Conservation (phyloP, 2,329 filamentous ascomycete genomes). For the Corinectria fuckeliana region DNA sequence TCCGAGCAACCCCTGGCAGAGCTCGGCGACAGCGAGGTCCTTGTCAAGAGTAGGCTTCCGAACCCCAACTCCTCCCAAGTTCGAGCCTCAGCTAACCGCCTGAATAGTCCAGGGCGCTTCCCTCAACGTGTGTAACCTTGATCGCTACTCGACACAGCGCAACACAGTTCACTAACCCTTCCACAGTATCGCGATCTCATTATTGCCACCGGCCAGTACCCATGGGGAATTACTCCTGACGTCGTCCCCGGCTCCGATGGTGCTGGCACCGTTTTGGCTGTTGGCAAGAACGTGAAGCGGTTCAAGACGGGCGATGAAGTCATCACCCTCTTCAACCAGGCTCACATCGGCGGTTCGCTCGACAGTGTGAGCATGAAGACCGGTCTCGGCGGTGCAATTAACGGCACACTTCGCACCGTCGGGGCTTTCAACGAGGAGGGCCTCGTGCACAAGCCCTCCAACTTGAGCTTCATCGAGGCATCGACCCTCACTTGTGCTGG, state of each 20-base stretch:
- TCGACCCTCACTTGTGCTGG: conserved; percentile 66
- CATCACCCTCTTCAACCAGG: conserved; percentile 67
- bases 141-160: not conserved
- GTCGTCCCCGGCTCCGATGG: conserved; percentile 60
- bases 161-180: conserved; percentile 9
- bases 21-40: conserved; percentile 72
- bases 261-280: conserved; percentile 59
- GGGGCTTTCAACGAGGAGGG: conserved; percentile 72
- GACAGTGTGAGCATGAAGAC: conserved; percentile 47
- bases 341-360: conserved; percentile 55
- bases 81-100: conserved; percentile 9
- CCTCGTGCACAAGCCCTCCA: conserved; percentile 67
- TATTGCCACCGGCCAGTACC: conserved; percentile 56
- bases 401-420: conserved; percentile 73
- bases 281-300: conserved; percentile 55
- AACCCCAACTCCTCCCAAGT: not conserved
- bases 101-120: conserved; percentile 55
- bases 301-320: conserved; percentile 62
- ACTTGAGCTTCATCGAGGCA: conserved; percentile 60
- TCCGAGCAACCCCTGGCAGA: conserved; percentile 63
- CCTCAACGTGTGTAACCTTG: conserved; percentile 50
- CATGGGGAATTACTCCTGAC: conserved; percentile 49
- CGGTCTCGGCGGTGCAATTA: conserved; percentile 71
- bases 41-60: conserved; percentile 62
- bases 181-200: conserved; percentile 58